These are phyloP conservation scores for Bromus sterilis DNA, from an alignment of 176 grass and related monocot genomes.

Conservation along the genomic window DNA sequence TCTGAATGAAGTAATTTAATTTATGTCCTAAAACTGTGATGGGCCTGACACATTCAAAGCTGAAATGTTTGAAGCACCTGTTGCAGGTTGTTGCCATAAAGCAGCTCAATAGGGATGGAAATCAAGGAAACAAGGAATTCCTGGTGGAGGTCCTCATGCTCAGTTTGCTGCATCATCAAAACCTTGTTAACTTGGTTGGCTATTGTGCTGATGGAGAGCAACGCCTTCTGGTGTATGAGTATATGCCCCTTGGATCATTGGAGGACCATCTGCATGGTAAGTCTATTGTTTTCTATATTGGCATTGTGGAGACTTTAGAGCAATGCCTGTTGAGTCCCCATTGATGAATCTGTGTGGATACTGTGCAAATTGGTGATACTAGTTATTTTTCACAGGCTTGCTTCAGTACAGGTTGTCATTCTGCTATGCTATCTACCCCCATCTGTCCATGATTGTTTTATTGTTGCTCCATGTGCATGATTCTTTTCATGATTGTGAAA, in stretches of 20 bases:
- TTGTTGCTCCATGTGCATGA: conserved; percentile 27
- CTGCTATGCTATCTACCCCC: conserved; percentile 20
- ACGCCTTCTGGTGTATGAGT: conserved; percentile 76
- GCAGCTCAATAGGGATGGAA: conserved; percentile 68
- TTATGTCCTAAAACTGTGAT: background rate
- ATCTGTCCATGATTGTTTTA: conserved; percentile 3
- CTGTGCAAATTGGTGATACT: background rate
- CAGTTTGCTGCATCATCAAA: conserved; percentile 65
- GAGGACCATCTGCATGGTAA: conserved; percentile 83
- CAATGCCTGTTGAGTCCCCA: background rate
- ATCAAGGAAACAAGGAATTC: conserved; percentile 80
- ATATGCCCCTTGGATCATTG: conserved; percentile 76
- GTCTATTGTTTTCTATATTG: conserved; percentile 6
- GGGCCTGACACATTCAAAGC: background rate
- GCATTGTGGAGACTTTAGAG: background rate
- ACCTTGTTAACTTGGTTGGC: conserved; percentile 71
- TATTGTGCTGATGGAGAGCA: conserved; percentile 78
- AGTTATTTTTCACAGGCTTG: conserved; percentile 34
- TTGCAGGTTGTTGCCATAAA: conserved; percentile 69
- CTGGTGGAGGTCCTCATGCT: conserved; percentile 82
- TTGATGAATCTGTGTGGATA: conserved; percentile 15
- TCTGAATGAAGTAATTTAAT: background rate
- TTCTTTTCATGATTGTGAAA: conserved; percentile 12
- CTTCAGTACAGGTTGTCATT: conserved; percentile 21
- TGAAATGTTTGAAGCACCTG: conserved; percentile 14